These are phyloP conservation scores for Aethionema arabicum DNA, from an alignment of 345 rosid species.

Conservation along the genomic window DNA sequence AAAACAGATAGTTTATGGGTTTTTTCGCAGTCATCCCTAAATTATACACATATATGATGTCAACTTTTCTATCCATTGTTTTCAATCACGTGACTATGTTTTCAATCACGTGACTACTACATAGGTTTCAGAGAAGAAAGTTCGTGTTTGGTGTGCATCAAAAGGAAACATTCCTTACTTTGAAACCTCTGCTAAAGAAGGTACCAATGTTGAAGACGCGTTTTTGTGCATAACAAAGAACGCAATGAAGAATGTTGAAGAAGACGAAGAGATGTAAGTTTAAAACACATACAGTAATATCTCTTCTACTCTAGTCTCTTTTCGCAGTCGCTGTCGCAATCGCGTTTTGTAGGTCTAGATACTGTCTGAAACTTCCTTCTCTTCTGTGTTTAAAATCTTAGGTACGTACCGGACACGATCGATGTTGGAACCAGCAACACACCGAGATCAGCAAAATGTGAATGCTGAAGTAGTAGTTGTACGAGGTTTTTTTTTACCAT, in stretches of 20 bases:
- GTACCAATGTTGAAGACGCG: conserved; percentile 87
- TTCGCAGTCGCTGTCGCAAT: background rate
- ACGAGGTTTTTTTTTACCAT: conserved; percentile 15
- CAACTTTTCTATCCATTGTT: background rate
- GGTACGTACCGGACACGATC: conserved; percentile 77
- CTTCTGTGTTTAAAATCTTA: conserved; percentile 25
- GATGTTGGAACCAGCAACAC: conserved; percentile 59
- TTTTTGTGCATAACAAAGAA: conserved; percentile 83
- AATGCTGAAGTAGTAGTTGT: conserved; percentile 39
- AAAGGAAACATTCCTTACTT: conserved; percentile 91
- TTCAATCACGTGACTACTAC: background rate
- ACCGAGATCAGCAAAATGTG: conserved; percentile 62
- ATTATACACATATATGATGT: too few species aligned
- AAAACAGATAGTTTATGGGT: too few species aligned
- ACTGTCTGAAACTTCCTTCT: conserved; percentile 22
- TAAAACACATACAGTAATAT: background rate
- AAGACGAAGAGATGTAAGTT: conserved; percentile 89
- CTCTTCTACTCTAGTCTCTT: too few species aligned
- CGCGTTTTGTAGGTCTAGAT: conserved; percentile 8
- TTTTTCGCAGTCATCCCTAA: too few species aligned
- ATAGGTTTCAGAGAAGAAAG: conserved; percentile 89
- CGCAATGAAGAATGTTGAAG: conserved; percentile 73
- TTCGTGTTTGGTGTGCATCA: conserved; percentile 89
- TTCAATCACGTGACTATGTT: background rate
- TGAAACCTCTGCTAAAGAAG: conserved; percentile 95